A percentile compares a stretch with the other conserved stretches of the same genome.
These are phyloP conservation scores for Saprolegnia parasitica DNA, from an alignment of 352 stramenopile genomes.

Conservation along the genomic window DNA sequence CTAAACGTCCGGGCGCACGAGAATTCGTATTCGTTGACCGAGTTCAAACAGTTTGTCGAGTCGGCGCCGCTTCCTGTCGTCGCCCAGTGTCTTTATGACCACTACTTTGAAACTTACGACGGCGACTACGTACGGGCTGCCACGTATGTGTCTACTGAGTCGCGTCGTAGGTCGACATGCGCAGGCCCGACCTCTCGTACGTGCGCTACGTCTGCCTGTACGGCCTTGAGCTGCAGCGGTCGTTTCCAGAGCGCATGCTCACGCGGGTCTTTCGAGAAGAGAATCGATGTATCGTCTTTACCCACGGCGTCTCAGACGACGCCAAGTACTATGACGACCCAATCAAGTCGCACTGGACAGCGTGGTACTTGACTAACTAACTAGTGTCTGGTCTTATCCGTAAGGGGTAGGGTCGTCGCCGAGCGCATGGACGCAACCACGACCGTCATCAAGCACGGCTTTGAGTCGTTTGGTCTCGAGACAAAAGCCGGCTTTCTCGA, in stretches of 20 bases:
- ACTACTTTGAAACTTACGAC: conserved; percentile 13
- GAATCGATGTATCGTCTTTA: conserved; percentile 18
- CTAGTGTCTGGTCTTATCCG: neutral
- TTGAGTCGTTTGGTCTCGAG: neutral
- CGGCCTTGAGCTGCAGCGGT: neutral
- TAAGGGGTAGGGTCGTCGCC: neutral
- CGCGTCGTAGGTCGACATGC: neutral
- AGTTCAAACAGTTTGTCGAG: conserved; percentile 24
- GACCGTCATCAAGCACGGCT: conserved; percentile 15
- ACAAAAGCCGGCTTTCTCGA: neutral
- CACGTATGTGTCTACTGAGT: neutral
- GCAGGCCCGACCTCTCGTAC: neutral
- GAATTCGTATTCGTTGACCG: conserved; percentile 3
- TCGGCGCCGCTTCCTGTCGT: neutral
- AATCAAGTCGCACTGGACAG: conserved; percentile 12
- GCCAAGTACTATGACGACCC: conserved; percentile 1
- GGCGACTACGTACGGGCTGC: neutral
- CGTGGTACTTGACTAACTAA: neutral
- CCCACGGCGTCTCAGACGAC: conserved; percentile 21
- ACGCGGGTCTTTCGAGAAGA: neutral
- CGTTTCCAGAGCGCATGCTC: conserved; percentile 22
- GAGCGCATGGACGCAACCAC: neutral
- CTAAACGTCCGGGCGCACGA: neutral
- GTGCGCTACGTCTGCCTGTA: conserved; percentile 10
- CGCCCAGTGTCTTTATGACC: neutral